These are phyloP conservation scores for Solanum neorickii DNA, from an alignment of 257 asterid genomes.

Conservation along the genomic window DNA sequence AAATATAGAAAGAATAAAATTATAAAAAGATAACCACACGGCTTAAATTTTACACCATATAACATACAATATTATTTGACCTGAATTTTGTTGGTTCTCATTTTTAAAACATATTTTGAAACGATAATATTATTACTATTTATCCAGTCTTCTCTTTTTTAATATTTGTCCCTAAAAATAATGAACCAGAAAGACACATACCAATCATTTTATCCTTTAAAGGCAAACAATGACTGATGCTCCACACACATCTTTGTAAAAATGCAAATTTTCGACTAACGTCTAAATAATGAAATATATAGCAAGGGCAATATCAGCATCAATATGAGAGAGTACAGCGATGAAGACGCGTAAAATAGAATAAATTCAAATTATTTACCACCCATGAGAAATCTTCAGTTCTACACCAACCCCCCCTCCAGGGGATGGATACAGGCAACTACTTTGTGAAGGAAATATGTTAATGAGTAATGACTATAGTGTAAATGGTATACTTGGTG, in stretches of 20 bases:
- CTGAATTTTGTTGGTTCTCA: background rate
- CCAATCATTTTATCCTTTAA: background rate
- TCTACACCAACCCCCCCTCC: background rate
- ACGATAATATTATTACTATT: background rate
- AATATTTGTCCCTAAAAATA: background rate
- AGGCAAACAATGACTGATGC: background rate
- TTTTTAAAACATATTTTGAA: background rate
- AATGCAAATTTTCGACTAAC: background rate
- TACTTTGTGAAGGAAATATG: background rate
- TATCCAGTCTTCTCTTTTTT: background rate
- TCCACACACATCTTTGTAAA: background rate
- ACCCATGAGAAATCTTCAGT: background rate
- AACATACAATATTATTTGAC: background rate
- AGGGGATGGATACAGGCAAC: background rate
- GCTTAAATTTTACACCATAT: no score
- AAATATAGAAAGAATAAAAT: no score
- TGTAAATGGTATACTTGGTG: background rate
- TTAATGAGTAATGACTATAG: background rate
- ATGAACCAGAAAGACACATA: background rate
- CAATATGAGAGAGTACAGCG: background rate
- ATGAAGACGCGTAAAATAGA: background rate
- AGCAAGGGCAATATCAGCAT: background rate
- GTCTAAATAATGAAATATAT: background rate
- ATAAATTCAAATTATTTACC: background rate
- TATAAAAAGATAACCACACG: background rate